A percentile compares a stretch with the other conserved stretches of the same genome.
Conservation (phyloP, 2,329 filamentous ascomycete species). For the Teratosphaeria viscida region DNA sequence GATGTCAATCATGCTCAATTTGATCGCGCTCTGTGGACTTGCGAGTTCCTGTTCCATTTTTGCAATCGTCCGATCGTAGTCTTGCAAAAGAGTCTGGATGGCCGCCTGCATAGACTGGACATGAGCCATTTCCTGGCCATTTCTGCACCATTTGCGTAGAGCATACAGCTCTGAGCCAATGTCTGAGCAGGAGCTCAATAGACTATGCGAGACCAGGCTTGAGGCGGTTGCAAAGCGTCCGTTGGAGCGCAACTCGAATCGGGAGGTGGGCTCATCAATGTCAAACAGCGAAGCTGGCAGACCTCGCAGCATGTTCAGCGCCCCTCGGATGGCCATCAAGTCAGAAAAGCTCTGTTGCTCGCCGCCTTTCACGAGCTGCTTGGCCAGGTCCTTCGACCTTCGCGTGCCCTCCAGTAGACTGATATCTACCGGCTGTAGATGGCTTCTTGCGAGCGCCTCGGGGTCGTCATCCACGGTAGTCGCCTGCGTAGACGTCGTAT, state of each 20-base stretch:
- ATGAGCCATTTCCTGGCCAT: conserved; percentile 25
- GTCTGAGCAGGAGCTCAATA: conserved; percentile 36
- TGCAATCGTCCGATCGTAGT: conserved; percentile 51
- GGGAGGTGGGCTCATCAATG: conserved; percentile 18
- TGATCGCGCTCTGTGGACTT: conserved; percentile 39
- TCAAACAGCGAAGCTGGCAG: conserved; percentile 62
- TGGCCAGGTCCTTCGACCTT: background rate
- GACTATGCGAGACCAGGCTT: conserved; percentile 20
- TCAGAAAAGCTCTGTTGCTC: conserved; percentile 48
- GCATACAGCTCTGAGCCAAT: conserved; percentile 39
- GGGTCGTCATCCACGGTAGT: conserved; percentile 30
- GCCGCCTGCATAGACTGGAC: conserved; percentile 62
- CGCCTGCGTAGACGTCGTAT: conserved; percentile 21
- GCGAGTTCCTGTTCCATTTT: conserved; percentile 52
- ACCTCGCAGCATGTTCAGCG: conserved; percentile 75
- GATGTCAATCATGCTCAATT: conserved; percentile 58
- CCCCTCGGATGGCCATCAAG: conserved; percentile 62
- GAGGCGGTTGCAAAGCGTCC: background rate
- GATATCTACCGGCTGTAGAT: conserved; percentile 22
- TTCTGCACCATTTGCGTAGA: conserved; percentile 40
- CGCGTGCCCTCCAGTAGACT: conserved; percentile 21
- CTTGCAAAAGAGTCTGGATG: conserved; percentile 45
- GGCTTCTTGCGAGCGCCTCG: conserved; percentile 23
- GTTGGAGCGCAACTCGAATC: background rate
- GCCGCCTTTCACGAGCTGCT: background rate